Base-by-base conservation (phyloP, 1,284 basidiomycete genomes). In the Xerocomus amazonicus region DNA sequence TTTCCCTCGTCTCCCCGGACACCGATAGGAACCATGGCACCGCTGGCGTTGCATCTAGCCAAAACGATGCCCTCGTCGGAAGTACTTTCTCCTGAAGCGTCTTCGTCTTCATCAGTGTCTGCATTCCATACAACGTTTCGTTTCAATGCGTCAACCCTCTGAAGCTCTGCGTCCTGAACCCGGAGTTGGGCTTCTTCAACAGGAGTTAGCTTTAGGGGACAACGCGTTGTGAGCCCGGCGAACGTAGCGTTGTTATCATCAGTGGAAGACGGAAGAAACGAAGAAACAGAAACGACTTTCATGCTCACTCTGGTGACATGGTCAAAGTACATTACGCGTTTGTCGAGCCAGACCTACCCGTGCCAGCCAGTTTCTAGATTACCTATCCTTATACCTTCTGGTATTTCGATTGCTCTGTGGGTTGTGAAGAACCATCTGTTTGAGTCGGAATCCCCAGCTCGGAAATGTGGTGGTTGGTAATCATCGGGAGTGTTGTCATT, bases 341-440 rank as follows among this genome's bases (percentile, higher is more conserved):
- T 31, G 39, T 37, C 14, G 10, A 35, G n/a, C 31, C 33, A 16
- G 13, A 63, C 75, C 43, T 60, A 87, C 84, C 77, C 77, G 59
- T 90, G 88, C 68, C 83, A 79, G 13, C 84, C 84, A 9, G 87
- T 84, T 34, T 82, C 70, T 8, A 90, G 61, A 47, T 73, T 74
- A 4, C 88, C 88, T 23, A 90, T 69, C 53, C 71, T 82, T 62
- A 77, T 84, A 53, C 77, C 80, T 59, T 90, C 87, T 3, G 88
- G 87, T 9, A 77, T 68, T 65, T 90, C 88, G 17, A 76, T 73
- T 34, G 76, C 62, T 55, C 76, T 75, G 59, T 90, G 87, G 0
- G 88, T 90, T 60, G 83, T 80, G 59, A 90, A 87, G 59, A 79
- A 84, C 81, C 85, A 90, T 52, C 74, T 84, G 59, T 90, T 83